phyloP scores from a whole-genome alignment of 768 basidiomycete genomes.

The Mycena leptocephala region DNA sequence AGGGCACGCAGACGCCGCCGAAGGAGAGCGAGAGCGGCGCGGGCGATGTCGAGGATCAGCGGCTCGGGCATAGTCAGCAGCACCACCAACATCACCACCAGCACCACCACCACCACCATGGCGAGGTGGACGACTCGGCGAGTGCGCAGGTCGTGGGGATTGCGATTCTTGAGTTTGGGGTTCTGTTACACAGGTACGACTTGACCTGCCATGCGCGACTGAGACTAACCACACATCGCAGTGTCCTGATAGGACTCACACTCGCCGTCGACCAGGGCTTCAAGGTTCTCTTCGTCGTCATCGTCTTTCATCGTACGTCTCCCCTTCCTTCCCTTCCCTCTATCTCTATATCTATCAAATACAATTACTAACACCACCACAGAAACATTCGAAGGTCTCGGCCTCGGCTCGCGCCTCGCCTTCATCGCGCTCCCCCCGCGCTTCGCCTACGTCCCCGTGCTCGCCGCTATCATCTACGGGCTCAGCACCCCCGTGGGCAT shows the following conservation, averaged over 20 bases:
- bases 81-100: slow-evolving; percentile 26
- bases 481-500: slow-evolving; percentile 92
- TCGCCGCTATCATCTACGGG: slow-evolving; percentile 79
- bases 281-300: slow-evolving; percentile 88
- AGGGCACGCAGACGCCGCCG: slow-evolving; percentile 48
- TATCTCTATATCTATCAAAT: neutral
- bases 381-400: slow-evolving; percentile 95
- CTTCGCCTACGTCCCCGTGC: slow-evolving; percentile 72
- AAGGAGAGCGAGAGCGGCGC: neutral
- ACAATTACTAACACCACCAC: neutral
- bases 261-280: slow-evolving; percentile 90
- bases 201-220: neutral
- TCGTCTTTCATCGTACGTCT: slow-evolving; percentile 92
- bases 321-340: neutral
- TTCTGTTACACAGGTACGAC: slow-evolving; percentile 82
- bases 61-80: neutral
- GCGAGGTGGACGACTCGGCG: slow-evolving; percentile 59
- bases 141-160: slow-evolving; percentile 88
- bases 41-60: slow-evolving; percentile 8
- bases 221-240: slow-evolving; percentile 42
- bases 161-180: slow-evolving; percentile 95
- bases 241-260: slow-evolving; percentile 90
- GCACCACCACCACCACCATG: slow-evolving; percentile 43
- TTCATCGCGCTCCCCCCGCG: slow-evolving; percentile 73
- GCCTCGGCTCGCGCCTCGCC: slow-evolving; percentile 92